Evolutionary conservation across 2,329 filamentous ascomycete genomes (phyloP), one percentile per base, ranked within the genome.

Genomic region (Neonectria neomacrospora): DNA sequence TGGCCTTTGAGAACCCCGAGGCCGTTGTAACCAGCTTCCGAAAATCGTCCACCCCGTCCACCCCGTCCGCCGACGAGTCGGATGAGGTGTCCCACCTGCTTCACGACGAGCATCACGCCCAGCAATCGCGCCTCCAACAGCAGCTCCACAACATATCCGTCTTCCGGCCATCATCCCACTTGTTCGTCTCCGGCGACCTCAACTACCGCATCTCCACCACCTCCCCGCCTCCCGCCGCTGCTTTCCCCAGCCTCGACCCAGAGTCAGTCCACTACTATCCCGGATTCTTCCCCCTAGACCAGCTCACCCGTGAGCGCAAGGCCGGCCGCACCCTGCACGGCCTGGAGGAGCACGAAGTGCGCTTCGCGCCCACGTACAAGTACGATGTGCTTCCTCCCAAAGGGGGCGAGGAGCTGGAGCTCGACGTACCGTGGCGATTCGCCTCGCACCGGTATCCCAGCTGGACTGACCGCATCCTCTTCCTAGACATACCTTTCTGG

Each of bases 291-390:
- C 78, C 84, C 30, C 81, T 88, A 2, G 96, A 99, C 77, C 96
- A 99, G 79, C 85, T 98, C 22, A 89, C 82, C 2, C 83, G 86
- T 51, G 94, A 98, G 78, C 88, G 87, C 55, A 78, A 78, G 5
- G 88, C 89, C 1, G 88, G 89, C 0, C 85, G 89, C 16, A 93
- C 92, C 2, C 81, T 97, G 23, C 94, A 98, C 67, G 90, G 92
- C 5, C 81, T 99, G 34, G 80, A 81, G 10, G 96, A 99, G 79
- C 86, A 89, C 1, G 81, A 85, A 1, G 88, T 98, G 62, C 79
- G 78, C 4, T 99, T 98, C 73, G 91, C 94, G 1, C 96, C 96
- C 0, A 97, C 96, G 0, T 99, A 99, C 83, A 99, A 99, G 78
- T 96, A 96, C 76, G 84, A 85, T 34, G 77, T 85, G 34, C 68